Percentiles rank a stretch among this genome's conserved stretches.
These are phyloP conservation scores for Flaveria linearis DNA, from an alignment of 129 eudicot species.

Conservation along the genomic window DNA sequence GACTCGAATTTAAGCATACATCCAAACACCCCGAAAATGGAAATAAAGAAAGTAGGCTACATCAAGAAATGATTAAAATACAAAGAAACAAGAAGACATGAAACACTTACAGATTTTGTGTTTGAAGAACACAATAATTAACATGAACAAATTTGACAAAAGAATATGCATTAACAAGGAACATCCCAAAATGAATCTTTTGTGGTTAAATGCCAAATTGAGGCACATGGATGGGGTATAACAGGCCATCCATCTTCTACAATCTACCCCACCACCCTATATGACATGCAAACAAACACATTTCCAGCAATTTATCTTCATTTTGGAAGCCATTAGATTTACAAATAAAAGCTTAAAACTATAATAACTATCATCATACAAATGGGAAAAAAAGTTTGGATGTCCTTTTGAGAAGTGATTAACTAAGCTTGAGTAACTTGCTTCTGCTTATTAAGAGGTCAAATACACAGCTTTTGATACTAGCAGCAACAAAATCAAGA, in stretches of 20 bases:
- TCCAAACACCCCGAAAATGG: too few relatives aligned
- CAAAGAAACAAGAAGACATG: not conserved
- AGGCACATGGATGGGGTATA: slow-evolving; percentile 22
- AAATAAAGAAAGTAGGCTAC: not conserved
- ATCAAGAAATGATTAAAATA: not conserved
- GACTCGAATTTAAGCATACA: not conserved
- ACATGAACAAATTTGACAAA: not conserved
- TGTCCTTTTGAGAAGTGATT: too few relatives aligned
- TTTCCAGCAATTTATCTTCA: not conserved
- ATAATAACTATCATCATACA: too few relatives aligned
- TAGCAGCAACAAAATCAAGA: not conserved
- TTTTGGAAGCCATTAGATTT: slow-evolving; percentile 8
- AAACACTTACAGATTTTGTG: not conserved
- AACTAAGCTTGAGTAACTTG: not conserved
- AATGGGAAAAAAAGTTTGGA: too few relatives aligned
- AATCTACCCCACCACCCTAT: slow-evolving; percentile 21
- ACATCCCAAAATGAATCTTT: slow-evolving; percentile 1
- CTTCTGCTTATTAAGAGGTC: not conserved
- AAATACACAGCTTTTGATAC: not conserved
- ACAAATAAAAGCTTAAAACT: slow-evolving; percentile 2
- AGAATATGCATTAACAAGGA: not conserved
- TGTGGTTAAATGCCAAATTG: slow-evolving; percentile 17
- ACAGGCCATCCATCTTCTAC: slow-evolving; percentile 17
- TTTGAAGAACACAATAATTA: not conserved
- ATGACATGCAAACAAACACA: slow-evolving; percentile 15